Base-by-base conservation (phyloP, 768 basidiomycete species). In the Paxillus rubicundulus region DNA sequence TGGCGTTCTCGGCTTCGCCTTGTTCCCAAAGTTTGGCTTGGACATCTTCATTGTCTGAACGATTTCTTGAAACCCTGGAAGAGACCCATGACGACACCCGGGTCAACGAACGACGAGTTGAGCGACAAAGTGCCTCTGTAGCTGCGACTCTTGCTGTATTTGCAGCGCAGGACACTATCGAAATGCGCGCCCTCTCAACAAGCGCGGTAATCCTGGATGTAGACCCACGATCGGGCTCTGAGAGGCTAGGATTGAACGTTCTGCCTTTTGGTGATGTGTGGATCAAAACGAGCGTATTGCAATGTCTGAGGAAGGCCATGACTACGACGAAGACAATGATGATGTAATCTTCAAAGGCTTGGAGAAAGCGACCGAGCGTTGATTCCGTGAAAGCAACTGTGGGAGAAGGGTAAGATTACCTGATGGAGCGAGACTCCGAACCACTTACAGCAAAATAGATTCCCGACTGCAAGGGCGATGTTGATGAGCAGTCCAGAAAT, bases 311-410 rank as follows among this genome's bases (percentile, higher is more conserved):
- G 60, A 79, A 72, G n/a, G 76, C 69, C 32, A 68, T 60, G 46
- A 85, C 71, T 54, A 86, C 77, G 53, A 76, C 68, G 61, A 77
- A 81, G n/a, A 87, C 66, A 50, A 86, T 72, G 40, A 85, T 67
- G 39, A 83, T 74, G 61, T 84, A 91, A 20, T 84, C 58, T 60
- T 86, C 84, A 32, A 83, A 67, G 13, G 82, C 84, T 58, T 82
- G 78, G 46, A 82, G 65, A 58, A 89, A 80, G 42, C 85, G 82
- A n/a, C 88, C 89, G 1, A 86, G 69, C 9, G 75, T 74, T 6
- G 80, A 80, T 68, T 90, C 89, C 3, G 87, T 80, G 61, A 89
- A 88, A 48, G 74, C 69, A 64, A 85, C 87, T 89, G 57, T 33
- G 18, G 38, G 48, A 46, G 3, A 34, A 9, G 10, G 40, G 30